Conservation (phyloP, 140 eudicot genomes). For the Flaveria floridana region DNA sequence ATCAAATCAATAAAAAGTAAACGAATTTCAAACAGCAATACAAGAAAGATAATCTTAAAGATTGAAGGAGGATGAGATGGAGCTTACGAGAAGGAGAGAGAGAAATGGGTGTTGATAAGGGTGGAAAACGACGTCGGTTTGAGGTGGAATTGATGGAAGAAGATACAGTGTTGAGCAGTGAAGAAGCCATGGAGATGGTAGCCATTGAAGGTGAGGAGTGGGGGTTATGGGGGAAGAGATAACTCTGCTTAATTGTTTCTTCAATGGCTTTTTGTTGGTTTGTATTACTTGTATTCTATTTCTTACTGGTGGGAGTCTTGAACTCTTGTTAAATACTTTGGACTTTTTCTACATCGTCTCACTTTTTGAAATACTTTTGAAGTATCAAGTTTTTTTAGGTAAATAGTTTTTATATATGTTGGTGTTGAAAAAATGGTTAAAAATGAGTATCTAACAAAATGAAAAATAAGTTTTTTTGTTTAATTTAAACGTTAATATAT, state of each 20-base stretch:
- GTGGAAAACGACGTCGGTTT: constrained; percentile 37
- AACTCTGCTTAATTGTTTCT: not conserved
- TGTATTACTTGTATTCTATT: no score
- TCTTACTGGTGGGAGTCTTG: not conserved
- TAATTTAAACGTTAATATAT: no score
- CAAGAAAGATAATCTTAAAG: not conserved
- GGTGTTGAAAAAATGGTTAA: no score
- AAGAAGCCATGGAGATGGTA: constrained; percentile 36
- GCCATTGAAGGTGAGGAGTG: constrained; percentile 29
- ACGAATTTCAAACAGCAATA: not conserved
- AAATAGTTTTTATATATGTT: no score
- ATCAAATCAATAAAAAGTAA: constrained; percentile 15
- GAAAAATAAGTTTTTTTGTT: no score
- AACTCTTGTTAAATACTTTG: no score
- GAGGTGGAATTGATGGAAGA: constrained; percentile 37
- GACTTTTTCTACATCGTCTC: no score
- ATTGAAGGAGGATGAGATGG: constrained; percentile 9
- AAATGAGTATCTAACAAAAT: no score
- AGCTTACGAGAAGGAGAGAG: constrained; percentile 46
- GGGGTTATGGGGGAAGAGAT: constrained; percentile 6
- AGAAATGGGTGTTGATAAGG: constrained; percentile 38
- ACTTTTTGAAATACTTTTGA: no score
- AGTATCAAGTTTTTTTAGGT: no score
- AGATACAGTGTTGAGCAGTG: constrained; percentile 43
- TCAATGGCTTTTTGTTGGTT: not conserved